Percentiles rank a stretch among this genome's conserved stretches.
These are phyloP conservation scores for Candida ficus DNA, from an alignment of 805 yeast genomes.

Conservation along the genomic window DNA sequence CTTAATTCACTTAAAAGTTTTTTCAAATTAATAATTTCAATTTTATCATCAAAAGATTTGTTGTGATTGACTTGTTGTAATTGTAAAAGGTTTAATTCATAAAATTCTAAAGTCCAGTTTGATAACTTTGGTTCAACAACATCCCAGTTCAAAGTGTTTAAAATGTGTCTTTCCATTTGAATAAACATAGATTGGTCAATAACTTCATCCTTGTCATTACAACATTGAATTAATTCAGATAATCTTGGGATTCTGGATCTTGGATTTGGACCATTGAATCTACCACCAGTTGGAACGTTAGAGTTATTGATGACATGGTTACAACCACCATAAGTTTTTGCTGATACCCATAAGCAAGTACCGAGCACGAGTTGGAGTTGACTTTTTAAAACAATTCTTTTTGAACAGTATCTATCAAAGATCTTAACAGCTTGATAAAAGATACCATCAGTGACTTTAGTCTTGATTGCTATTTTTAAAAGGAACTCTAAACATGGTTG, in stretches of 20 bases:
- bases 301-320: conserved; percentile 55
- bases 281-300: conserved; percentile 49
- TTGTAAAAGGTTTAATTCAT: conserved; percentile 38
- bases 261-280: conserved; percentile 64
- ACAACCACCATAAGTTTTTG: conserved; percentile 77
- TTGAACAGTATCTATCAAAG: conserved; percentile 88
- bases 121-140: conserved; percentile 57
- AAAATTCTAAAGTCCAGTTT: conserved; percentile 40
- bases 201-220: conserved; percentile 47
- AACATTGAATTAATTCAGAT: conserved; percentile 68
- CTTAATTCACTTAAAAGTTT: conserved; percentile 45
- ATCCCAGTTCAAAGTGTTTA: conserved; percentile 69
- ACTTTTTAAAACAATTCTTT: conserved; percentile 74
- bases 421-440: conserved; percentile 65
- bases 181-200: conserved; percentile 63
- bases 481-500: conserved; percentile 74
- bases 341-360: conserved; percentile 89
- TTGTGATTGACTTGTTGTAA: conserved; percentile 28
- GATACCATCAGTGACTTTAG: conserved; percentile 63
- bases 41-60: conserved; percentile 19
- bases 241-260: conserved; percentile 72
- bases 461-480: conserved; percentile 60
- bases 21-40: conserved; percentile 41
- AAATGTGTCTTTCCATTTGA: conserved; percentile 83
- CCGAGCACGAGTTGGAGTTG: conserved; percentile 90